A percentile compares a stretch with the other conserved stretches of the same genome.
These are phyloP conservation scores for Mallotus nudiflorus DNA, from an alignment of 345 rosid genomes.

Conservation along the genomic window DNA sequence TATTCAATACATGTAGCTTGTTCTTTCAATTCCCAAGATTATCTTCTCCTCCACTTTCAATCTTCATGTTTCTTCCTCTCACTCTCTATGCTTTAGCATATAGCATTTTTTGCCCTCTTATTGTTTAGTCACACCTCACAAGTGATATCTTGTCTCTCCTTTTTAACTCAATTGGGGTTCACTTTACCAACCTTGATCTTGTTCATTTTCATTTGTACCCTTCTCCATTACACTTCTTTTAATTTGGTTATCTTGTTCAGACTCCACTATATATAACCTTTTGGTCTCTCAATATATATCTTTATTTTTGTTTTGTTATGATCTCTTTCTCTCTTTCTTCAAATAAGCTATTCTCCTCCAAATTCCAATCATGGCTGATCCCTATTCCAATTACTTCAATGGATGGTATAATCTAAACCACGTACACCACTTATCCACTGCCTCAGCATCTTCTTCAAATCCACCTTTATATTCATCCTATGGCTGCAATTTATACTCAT, in stretches of 20 bases:
- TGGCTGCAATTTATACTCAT: constrained; percentile 31
- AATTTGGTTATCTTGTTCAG: constrained; percentile 33
- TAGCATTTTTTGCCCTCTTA: constrained; percentile 21
- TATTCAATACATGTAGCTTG: constrained; percentile 32
- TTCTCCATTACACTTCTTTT: constrained; percentile 14
- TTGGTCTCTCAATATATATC: constrained; percentile 12
- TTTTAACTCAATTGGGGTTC: constrained; percentile 36
- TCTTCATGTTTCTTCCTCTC: constrained; percentile 1
- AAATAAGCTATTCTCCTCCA: constrained; percentile 15
- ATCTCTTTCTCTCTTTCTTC: constrained; percentile 27
- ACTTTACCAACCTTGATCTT: constrained; percentile 25
- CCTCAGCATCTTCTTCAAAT: constrained; percentile 33
- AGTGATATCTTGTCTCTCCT: constrained; percentile 47
- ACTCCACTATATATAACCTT: constrained; percentile 17
- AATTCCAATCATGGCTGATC: constrained; percentile 59
- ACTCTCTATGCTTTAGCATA: constrained; percentile 28
- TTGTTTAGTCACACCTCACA: constrained; percentile 50
- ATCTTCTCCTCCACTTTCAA: constrained; percentile 23
- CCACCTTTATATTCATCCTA: constrained; percentile 34
- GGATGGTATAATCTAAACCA: constrained; percentile 47
- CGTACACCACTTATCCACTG: constrained; percentile 40
- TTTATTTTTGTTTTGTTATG: background rate
- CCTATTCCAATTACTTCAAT: constrained; percentile 51
- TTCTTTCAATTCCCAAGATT: constrained; percentile 60
- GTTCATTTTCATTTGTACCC: constrained; percentile 15